Evolutionary conservation across 208 protist species (phyloP).

Genomic region (Acanthamoeba triangularis): DNA sequence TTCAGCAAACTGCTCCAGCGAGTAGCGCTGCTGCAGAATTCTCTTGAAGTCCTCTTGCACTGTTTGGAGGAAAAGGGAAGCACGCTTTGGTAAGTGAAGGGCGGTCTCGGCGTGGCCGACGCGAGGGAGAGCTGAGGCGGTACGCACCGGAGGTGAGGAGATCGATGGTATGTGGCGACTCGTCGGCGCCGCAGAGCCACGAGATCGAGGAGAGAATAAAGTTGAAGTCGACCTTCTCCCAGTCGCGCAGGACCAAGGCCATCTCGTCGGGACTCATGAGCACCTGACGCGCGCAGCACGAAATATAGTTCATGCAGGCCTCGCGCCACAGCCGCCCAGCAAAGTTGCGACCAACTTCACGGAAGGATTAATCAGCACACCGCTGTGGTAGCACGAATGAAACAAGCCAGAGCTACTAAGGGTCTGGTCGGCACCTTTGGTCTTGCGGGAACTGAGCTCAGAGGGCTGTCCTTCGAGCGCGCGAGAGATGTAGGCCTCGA

Average conservation of each 20-base stretch:
- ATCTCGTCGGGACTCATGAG: constrained; percentile 16
- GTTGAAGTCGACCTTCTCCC: constrained; percentile 40
- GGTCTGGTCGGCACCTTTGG: not conserved
- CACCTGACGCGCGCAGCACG: constrained; percentile 8
- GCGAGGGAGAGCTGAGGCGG: not conserved
- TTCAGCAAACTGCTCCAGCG: constrained; percentile 55
- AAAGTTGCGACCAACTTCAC: constrained; percentile 23
- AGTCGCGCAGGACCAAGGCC: constrained; percentile 28
- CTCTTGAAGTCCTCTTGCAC: constrained; percentile 65
- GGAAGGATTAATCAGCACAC: not conserved
- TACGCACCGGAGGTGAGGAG: not conserved
- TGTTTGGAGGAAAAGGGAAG: not conserved
- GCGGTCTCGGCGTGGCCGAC: not conserved
- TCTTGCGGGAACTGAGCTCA: not conserved
- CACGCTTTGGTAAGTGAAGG: not conserved
- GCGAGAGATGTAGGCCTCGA: constrained; percentile 8
- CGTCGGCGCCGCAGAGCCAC: constrained; percentile 14
- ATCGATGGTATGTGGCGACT: not conserved
- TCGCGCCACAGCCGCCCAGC: constrained; percentile 8
- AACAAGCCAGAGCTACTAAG: not conserved
- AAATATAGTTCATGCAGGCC: constrained; percentile 60
- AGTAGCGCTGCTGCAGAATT: constrained; percentile 47
- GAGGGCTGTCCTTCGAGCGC: constrained; percentile 43
- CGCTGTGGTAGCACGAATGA: not conserved
- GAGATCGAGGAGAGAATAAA: not conserved